phyloP scores from a whole-genome alignment of 2,329 filamentous ascomycete genomes.

The Ceratocystis diversiconidia region DNA sequence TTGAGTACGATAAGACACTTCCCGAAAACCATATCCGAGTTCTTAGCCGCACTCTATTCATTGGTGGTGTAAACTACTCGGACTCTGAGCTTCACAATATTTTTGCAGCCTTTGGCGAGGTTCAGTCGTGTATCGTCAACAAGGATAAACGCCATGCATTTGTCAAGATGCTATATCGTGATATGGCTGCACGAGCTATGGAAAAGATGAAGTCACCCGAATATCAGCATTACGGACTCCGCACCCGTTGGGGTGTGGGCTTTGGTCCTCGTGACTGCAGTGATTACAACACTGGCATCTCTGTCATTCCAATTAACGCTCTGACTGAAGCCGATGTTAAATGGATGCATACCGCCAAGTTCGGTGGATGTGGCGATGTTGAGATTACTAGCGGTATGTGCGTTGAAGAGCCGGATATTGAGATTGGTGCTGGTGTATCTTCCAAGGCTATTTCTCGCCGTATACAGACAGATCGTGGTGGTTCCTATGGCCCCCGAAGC shows the following conservation, averaged over 20 bases:
- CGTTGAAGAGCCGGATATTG: conserved; percentile 94
- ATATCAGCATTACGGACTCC: conserved; percentile 54
- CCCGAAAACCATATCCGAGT: conserved; percentile 74
- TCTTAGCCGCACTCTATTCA: conserved; percentile 85
- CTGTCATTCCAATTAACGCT: conserved; percentile 80
- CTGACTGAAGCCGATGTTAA: conserved; percentile 93
- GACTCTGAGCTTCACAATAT: conserved; percentile 70
- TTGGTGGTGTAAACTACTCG: conserved; percentile 80
- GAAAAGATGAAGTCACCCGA: conserved; percentile 61
- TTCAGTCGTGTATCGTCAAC: conserved; percentile 97
- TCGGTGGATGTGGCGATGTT: conserved; percentile 76
- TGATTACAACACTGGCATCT: conserved; percentile 84
- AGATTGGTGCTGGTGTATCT: conserved; percentile 92
- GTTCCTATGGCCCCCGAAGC: conserved; percentile 50
- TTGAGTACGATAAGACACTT: conserved; percentile 64
- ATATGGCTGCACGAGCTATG: conserved; percentile 71
- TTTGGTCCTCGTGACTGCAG: conserved; percentile 95
- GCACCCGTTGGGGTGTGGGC: conserved; percentile 94
- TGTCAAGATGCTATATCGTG: conserved; percentile 91
- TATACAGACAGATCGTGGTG: conserved; percentile 55
- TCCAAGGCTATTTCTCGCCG: conserved; percentile 69
- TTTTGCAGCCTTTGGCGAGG: conserved; percentile 68
- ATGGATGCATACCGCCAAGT: conserved; percentile 91
- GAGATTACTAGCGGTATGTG: conserved; percentile 70
- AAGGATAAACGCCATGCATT: conserved; percentile 96